A percentile compares a stretch with the other conserved stretches of the same genome.
Conservation (phyloP, 2,329 filamentous ascomycete genomes). For the Pyrenophora seminiperda region DNA sequence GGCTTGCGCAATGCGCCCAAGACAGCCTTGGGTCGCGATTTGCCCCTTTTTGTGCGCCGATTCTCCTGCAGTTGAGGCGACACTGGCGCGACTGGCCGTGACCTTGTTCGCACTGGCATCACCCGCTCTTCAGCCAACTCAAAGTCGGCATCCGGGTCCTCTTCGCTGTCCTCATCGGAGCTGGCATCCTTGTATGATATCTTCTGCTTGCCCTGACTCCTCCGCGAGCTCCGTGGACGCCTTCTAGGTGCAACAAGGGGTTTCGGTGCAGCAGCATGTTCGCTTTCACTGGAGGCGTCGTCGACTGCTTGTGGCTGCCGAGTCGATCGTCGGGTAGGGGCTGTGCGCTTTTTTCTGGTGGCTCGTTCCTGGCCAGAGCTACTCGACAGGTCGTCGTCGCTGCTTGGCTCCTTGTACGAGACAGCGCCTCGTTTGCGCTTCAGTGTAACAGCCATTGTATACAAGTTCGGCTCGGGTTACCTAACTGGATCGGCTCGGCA, state of each 20-base stretch:
- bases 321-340: constrained; percentile 33
- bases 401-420: constrained; percentile 47
- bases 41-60: constrained; percentile 8
- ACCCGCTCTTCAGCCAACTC: constrained; percentile 25
- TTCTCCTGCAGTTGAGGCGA: constrained; percentile 19
- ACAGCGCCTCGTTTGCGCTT: constrained; percentile 46
- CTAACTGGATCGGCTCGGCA: neutral
- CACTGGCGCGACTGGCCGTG: constrained; percentile 9
- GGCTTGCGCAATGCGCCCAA: constrained; percentile 38
- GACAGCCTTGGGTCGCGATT: constrained; percentile 17
- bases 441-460: constrained; percentile 34
- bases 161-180: constrained; percentile 27
- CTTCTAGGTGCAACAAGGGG: constrained; percentile 5
- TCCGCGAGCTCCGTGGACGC: constrained; percentile 10
- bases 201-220: constrained; percentile 19
- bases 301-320: constrained; percentile 28
- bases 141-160: constrained; percentile 36
- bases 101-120: constrained; percentile 15
- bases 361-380: constrained; percentile 22
- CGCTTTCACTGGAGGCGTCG: constrained; percentile 19
- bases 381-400: constrained; percentile 37
- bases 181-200: constrained; percentile 44
- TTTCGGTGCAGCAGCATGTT: constrained; percentile 7
- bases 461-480: constrained; percentile 4
- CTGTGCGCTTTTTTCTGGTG: constrained; percentile 17